Evolutionary conservation across 768 basidiomycete genomes (phyloP).

Genomic region (Cyclocybe cylindracea): DNA sequence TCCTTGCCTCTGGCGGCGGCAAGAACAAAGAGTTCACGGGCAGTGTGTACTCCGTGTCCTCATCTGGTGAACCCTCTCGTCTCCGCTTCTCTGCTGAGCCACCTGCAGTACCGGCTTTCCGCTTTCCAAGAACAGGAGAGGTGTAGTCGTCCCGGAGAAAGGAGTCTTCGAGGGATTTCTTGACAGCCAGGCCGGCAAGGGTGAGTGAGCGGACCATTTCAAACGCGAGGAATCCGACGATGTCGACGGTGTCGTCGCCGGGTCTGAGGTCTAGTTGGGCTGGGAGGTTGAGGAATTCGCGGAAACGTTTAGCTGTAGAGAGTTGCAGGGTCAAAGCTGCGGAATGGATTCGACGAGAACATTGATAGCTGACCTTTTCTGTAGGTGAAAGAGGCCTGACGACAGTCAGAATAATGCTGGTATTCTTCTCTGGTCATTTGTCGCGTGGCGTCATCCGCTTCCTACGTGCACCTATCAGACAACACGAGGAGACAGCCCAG

Average conservation of each 20-base stretch:
- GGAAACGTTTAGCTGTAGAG: slow-evolving; percentile 82
- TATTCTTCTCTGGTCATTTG: slow-evolving; percentile 98
- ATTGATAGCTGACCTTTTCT: slow-evolving; percentile 69
- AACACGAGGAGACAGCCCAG: background rate
- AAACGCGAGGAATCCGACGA: slow-evolving; percentile 95
- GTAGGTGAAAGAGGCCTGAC: slow-evolving; percentile 96
- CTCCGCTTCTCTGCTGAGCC: slow-evolving; percentile 53
- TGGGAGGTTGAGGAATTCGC: slow-evolving; percentile 91
- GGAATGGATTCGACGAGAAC: background rate
- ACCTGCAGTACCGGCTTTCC: slow-evolving; percentile 53
- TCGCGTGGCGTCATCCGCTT: slow-evolving; percentile 92
- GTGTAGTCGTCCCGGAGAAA: slow-evolving; percentile 66
- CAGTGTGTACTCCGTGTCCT: slow-evolving; percentile 61
- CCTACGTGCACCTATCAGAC: slow-evolving; percentile 40
- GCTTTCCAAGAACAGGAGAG: slow-evolving; percentile 69
- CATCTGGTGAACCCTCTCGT: slow-evolving; percentile 62
- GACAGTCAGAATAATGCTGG: slow-evolving; percentile 94
- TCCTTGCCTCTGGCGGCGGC: slow-evolving; percentile 79
- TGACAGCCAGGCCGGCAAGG: slow-evolving; percentile 83
- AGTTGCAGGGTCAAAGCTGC: background rate
- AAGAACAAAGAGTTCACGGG: slow-evolving; percentile 77
- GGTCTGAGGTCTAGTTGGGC: slow-evolving; percentile 84
- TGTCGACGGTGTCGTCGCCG: slow-evolving; percentile 94
- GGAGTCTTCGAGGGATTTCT: slow-evolving; percentile 75
- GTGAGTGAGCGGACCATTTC: slow-evolving; percentile 96